Percentiles rank a stretch among this genome's conserved stretches.
Evolutionary conservation across 768 basidiomycete genomes (phyloP).

Genomic region (Phylloporus arenicola): DNA sequence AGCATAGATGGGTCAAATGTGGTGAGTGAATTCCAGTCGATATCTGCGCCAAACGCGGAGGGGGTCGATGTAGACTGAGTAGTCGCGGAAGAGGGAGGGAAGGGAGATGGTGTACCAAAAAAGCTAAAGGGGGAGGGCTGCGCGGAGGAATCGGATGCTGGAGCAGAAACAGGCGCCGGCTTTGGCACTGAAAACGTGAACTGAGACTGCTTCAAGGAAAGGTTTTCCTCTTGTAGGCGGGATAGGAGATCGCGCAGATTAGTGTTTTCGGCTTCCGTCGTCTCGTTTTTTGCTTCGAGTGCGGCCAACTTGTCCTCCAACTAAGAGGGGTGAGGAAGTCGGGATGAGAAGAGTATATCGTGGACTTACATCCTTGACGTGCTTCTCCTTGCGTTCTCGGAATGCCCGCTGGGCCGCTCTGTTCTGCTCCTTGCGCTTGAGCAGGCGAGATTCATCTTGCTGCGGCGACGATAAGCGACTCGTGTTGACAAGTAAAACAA

Average conservation of each 20-base stretch:
- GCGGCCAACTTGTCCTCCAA: constrained; percentile 88
- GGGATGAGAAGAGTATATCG: constrained; percentile 4
- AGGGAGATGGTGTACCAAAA: constrained; percentile 21
- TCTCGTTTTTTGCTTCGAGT: constrained; percentile 78
- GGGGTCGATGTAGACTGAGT: constrained; percentile 28
- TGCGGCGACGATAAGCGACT: constrained; percentile 7
- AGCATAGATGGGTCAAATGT: constrained; percentile 68
- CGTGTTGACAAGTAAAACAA: not conserved
- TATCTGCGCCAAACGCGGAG: constrained; percentile 21
- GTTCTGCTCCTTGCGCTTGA: constrained; percentile 96
- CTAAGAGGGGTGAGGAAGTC: constrained; percentile 33
- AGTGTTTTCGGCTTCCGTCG: constrained; percentile 72
- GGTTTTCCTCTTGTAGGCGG: constrained; percentile 83
- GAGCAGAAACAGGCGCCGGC: constrained; percentile 20
- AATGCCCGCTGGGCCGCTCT: constrained; percentile 96
- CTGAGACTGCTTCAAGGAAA: constrained; percentile 68
- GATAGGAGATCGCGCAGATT: constrained; percentile 82
- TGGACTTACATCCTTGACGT: constrained; percentile 85
- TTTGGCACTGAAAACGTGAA: constrained; percentile 83
- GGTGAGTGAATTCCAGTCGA: constrained; percentile 63
- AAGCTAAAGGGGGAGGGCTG: constrained; percentile 24
- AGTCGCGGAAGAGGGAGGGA: constrained; percentile 24
- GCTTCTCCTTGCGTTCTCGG: constrained; percentile 94
- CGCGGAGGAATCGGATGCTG: constrained; percentile 16
- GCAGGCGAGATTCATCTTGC: constrained; percentile 66